Evolutionary conservation across 2,329 filamentous ascomycete genomes (phyloP), one percentile per base, ranked within the genome.

Genomic region (Diaporthe sp.): DNA sequence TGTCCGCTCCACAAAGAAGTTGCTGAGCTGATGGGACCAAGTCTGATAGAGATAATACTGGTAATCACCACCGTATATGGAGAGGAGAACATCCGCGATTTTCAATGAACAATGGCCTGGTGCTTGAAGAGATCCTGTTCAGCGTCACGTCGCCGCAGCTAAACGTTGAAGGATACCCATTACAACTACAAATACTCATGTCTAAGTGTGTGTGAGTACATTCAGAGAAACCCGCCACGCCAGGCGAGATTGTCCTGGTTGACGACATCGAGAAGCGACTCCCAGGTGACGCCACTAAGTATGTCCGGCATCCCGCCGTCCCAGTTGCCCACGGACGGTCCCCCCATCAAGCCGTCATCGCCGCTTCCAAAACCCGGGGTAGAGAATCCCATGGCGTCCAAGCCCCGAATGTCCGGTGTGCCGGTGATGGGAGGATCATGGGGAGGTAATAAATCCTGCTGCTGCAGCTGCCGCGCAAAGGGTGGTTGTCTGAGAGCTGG

Each of bases 231-330:
- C 15, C 51, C 51, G 51, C 51, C 51, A 25, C 51, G 51, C 51
- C 51, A 28, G 51, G 51, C 51, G 51, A 55, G 51, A 55, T 55
- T 55, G n/a, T 55, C 51, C 25, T 55, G 51, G 51, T 55, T 55
- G 2, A 55, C 51, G 7, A 55, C n/a, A 55, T 55, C 4, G 13
- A 55, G 51, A 25, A 55, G 51, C 51, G 51, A 55, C 51, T 55
- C 51, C 51, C 51, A 55, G 25, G 51, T 55, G 51, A 55, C n/a
- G 4, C 51, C 51, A 28, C 51, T 25, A 17, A 55, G n/a, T 15
- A 55, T 55, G 25, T 55, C 51, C 5, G 22, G 51, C 51, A 53
- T 53, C 25, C 51, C 51, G 10, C 51, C 51, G n/a, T 53, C 51
- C 51, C 51, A 53, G n/a, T 53, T 53, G n/a, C 51, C 51, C 9